A percentile compares a stretch with the other conserved stretches of the same genome.
Conservation (phyloP, 2,329 filamentous ascomycete genomes). For the Fusarium incarnatum region DNA sequence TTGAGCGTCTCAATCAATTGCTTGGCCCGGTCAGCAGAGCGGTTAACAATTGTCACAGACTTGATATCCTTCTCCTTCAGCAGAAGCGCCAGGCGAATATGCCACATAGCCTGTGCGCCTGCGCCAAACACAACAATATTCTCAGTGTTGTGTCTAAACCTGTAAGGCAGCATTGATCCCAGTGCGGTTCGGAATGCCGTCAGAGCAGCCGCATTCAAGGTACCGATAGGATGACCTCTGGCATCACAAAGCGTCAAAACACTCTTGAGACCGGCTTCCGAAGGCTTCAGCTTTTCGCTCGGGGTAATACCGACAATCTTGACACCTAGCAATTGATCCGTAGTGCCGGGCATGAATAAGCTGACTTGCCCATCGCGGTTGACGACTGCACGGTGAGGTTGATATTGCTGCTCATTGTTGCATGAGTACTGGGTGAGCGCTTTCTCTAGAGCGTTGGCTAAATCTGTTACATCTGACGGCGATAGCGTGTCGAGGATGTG, state of each 20-base stretch:
- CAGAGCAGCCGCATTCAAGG: constrained; percentile 75
- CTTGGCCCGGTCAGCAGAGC: constrained; percentile 42
- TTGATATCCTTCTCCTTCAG: constrained; percentile 52
- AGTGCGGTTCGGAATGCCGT: constrained; percentile 77
- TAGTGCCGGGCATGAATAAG: constrained; percentile 75
- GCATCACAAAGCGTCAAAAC: constrained; percentile 70
- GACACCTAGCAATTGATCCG: constrained; percentile 69
- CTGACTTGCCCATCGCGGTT: constrained; percentile 72
- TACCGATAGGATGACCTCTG: constrained; percentile 67
- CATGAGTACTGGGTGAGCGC: constrained; percentile 64
- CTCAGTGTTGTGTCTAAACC: constrained; percentile 40
- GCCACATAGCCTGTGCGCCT: constrained; percentile 79
- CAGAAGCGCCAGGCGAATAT: constrained; percentile 73
- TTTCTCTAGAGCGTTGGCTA: constrained; percentile 32
- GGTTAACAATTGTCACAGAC: constrained; percentile 51
- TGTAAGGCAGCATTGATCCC: constrained; percentile 70
- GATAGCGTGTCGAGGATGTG: constrained; percentile 37
- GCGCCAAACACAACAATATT: constrained; percentile 76
- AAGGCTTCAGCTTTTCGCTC: constrained; percentile 8
- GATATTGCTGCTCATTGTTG: constrained; percentile 68
- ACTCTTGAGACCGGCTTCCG: constrained; percentile 51
- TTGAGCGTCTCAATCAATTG: constrained; percentile 38
- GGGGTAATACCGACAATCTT: constrained; percentile 66
- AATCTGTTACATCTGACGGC: constrained; percentile 26
- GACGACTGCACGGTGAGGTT: constrained; percentile 70